phyloP scores from a whole-genome alignment of 108 stramenopile genomes.

The Schizochytrium sp. region DNA sequence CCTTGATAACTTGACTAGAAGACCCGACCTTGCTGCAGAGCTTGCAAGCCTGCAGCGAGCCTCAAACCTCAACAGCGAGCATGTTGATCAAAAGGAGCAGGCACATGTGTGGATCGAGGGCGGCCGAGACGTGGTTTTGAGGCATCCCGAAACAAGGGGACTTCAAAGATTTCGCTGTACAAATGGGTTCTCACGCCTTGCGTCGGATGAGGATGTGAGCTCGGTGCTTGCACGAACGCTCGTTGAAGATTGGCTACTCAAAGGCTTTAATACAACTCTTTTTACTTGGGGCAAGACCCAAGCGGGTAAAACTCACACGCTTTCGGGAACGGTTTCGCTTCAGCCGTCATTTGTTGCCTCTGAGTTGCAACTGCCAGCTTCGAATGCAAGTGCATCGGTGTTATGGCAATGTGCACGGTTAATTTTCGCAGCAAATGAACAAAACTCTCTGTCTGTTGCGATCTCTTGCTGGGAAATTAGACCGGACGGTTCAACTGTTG shows the following conservation, averaged over 20 bases:
- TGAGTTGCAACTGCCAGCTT: neutral
- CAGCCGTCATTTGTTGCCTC: neutral
- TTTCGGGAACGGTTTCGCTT: neutral
- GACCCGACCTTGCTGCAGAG: neutral
- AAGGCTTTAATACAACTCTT: constrained; percentile 19
- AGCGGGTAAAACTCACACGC: neutral
- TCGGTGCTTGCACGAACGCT: neutral
- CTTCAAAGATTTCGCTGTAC: neutral
- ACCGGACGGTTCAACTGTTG: neutral
- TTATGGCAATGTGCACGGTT: neutral
- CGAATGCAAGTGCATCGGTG: neutral
- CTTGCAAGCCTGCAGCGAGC: neutral
- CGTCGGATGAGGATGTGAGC: neutral
- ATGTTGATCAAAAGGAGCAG: neutral
- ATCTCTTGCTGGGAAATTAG: neutral
- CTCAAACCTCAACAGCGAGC: neutral
- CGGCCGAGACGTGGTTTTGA: constrained; percentile 13
- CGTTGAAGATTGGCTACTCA: neutral
- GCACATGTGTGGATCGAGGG: neutral
- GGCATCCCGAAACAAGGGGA: neutral
- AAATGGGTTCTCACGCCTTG: neutral
- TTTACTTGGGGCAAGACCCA: neutral
- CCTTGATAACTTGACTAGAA: neutral
- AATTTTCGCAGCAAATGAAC: neutral
- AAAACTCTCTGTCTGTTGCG: neutral